phyloP scores from a whole-genome alignment of 805 yeast species.

The Sungouiozyma ichnusensis region DNA sequence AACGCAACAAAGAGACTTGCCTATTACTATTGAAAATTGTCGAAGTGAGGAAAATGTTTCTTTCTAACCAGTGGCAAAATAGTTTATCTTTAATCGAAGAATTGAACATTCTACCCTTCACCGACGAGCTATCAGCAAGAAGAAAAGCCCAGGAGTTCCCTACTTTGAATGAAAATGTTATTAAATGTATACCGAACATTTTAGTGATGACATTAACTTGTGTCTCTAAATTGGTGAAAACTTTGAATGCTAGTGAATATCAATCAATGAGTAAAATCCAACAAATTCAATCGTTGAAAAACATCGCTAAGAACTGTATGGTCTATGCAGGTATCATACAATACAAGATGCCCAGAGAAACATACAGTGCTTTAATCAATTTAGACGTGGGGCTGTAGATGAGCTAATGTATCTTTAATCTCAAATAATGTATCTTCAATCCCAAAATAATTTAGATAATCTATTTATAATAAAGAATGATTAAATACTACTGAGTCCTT shows the following conservation, averaged over 20 bases:
- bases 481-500: neutral
- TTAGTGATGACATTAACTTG: slow-evolving; percentile 75
- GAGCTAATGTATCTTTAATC: no score
- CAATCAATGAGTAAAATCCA: slow-evolving; percentile 39
- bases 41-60: slow-evolving; percentile 50
- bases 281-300: slow-evolving; percentile 44
- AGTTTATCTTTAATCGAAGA: slow-evolving; percentile 46
- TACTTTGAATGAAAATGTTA: slow-evolving; percentile 54
- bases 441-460: no score
- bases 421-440: no score
- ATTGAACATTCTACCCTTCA: slow-evolving; percentile 58
- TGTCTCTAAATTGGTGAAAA: slow-evolving; percentile 47
- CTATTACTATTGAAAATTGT: slow-evolving; percentile 54
- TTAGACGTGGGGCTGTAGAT: slow-evolving; percentile 38
- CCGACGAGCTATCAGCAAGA: slow-evolving; percentile 49
- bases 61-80: slow-evolving; percentile 47
- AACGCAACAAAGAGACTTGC: slow-evolving; percentile 54
- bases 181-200: slow-evolving; percentile 70
- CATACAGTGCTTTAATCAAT: slow-evolving; percentile 58
- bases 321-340: slow-evolving; percentile 91
- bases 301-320: slow-evolving; percentile 78
- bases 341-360: slow-evolving; percentile 81
- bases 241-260: slow-evolving; percentile 30
- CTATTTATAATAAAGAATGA: no score
- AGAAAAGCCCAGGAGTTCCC: slow-evolving; percentile 58